Base-by-base conservation (phyloP, 1,284 basidiomycete genomes). In the Clitocybe nebularis region DNA sequence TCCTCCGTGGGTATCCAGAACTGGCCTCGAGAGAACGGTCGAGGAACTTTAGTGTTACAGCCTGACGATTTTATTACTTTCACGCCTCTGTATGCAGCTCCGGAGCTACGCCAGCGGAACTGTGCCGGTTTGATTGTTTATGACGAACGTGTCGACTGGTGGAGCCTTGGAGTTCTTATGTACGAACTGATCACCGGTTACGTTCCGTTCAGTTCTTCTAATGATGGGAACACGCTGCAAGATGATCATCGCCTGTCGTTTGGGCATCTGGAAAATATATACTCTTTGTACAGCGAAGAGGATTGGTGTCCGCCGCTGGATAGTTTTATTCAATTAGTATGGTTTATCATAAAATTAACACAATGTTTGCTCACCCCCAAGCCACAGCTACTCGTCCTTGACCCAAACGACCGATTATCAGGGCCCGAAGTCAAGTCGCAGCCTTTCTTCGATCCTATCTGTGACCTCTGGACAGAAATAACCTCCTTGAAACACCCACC, bases 101-200 rank as follows among this genome's bases (percentile, higher is more conserved):
- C 81, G 2, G 82, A 85, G 52, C 70, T 85, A 16, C 62, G 82
- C 33, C 47, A 59, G 29, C 53, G 57, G 25, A 61, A 59, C 33
- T 38, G 28, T 2, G 47, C 53, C 5, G 58, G 57, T 1, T 40
- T 53, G 1, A 45, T 65, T 5, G 56, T 62, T 11, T 83, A 83
- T 54, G 74, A 75, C 16, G 70, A 73, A 25, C 72, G 75, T 2
- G 74, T 78, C 16, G 81, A 84, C 57, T 83, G 77, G 72, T 83
- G 80, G 78, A 79, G 77, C 29, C 60, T 83, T 11, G 81, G 80
- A 9, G 71, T 81, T 19, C 62, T 76, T 34, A 66, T 77, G 41
- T 80, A 75, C 58, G 80, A 83, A 57, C 62, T 82, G 8, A 55
- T 76, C 19, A 79, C 77, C 42, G 79, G 77, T 7, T 38, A 32